Percentiles rank a stretch among this genome's conserved stretches.
Evolutionary conservation across 2,329 filamentous ascomycete species (phyloP).

Genomic region (Ramularia endophylla): DNA sequence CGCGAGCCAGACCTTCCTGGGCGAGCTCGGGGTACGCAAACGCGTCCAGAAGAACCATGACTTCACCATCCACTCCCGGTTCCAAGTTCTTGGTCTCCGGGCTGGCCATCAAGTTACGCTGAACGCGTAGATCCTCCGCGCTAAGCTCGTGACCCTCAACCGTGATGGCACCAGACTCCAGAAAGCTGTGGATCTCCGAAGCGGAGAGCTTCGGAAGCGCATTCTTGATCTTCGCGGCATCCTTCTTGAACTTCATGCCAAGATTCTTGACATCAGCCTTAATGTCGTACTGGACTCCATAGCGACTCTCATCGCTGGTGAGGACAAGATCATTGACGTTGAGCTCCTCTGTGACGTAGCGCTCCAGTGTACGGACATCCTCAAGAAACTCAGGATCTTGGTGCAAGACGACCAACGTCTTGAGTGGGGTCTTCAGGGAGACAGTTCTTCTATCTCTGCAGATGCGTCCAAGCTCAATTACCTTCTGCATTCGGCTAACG

Average conservation of each 20-base stretch:
- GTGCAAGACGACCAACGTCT: slow-evolving; percentile 84
- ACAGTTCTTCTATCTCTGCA: slow-evolving; percentile 80
- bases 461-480: slow-evolving; percentile 84
- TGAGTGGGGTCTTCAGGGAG: slow-evolving; percentile 84
- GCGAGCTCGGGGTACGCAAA: slow-evolving; percentile 78
- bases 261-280: slow-evolving; percentile 88
- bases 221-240: slow-evolving; percentile 85
- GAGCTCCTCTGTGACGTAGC: slow-evolving; percentile 87
- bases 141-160: slow-evolving; percentile 83
- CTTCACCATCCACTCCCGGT: slow-evolving; percentile 81
- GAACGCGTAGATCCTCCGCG: slow-evolving; percentile 76
- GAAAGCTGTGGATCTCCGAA: slow-evolving; percentile 73
- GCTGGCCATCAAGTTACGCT: slow-evolving; percentile 69
- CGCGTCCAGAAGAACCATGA: slow-evolving; percentile 84
- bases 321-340: slow-evolving; percentile 83
- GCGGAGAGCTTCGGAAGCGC: slow-evolving; percentile 73
- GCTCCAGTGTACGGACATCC: slow-evolving; percentile 76
- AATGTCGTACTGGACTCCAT: slow-evolving; percentile 87
- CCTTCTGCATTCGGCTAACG: slow-evolving; percentile 86
- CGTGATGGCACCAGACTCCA: slow-evolving; percentile 64
- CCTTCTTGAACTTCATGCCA: slow-evolving; percentile 96
- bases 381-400: slow-evolving; percentile 75
- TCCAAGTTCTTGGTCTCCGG: slow-evolving; percentile 68
- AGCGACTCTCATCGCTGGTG: slow-evolving; percentile 79
- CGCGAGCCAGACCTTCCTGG: slow-evolving; percentile 81